Conservation (phyloP, 805 yeast species). For the Suhomyces faveliae region DNA sequence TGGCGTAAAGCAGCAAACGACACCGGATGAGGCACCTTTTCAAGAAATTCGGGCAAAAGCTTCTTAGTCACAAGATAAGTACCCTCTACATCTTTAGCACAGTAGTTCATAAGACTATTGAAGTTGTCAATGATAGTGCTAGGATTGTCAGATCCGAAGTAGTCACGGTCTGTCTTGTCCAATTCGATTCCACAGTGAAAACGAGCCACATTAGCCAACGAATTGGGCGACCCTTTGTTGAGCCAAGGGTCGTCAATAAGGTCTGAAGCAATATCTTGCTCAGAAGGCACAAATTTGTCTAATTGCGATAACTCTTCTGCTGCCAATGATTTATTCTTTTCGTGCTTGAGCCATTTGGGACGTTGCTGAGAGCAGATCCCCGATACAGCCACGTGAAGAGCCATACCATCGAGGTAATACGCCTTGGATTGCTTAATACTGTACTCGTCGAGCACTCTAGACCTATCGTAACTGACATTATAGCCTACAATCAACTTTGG, state of each 20-base stretch:
- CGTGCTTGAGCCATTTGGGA: constrained; percentile 66
- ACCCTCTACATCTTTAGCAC: constrained; percentile 79
- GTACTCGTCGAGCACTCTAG: constrained; percentile 83
- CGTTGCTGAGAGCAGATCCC: constrained; percentile 95
- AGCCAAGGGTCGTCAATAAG: constrained; percentile 81
- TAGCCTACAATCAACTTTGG: constrained; percentile 80
- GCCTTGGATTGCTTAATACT: constrained; percentile 62
- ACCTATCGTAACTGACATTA: constrained; percentile 87
- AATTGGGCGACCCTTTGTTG: constrained; percentile 68
- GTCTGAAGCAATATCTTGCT: constrained; percentile 26
- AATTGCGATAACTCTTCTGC: constrained; percentile 11
- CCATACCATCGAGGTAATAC: constrained; percentile 87
- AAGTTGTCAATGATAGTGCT: constrained; percentile 55
- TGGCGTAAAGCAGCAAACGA: constrained; percentile 83
- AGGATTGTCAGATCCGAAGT: constrained; percentile 56
- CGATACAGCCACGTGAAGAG: constrained; percentile 82
- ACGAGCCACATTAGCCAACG: constrained; percentile 73
- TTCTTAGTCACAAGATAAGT: constrained; percentile 69
- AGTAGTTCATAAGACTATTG: constrained; percentile 65
- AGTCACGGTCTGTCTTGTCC: constrained; percentile 66
- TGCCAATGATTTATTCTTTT: constrained; percentile 33
- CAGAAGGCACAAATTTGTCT: too few relatives aligned
- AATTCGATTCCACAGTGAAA: constrained; percentile 70
- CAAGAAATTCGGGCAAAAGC: constrained; percentile 65
- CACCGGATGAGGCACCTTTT: constrained; percentile 87